Base-by-base conservation (phyloP, 305 asterid genomes). In the Fraxinus floribunda region DNA sequence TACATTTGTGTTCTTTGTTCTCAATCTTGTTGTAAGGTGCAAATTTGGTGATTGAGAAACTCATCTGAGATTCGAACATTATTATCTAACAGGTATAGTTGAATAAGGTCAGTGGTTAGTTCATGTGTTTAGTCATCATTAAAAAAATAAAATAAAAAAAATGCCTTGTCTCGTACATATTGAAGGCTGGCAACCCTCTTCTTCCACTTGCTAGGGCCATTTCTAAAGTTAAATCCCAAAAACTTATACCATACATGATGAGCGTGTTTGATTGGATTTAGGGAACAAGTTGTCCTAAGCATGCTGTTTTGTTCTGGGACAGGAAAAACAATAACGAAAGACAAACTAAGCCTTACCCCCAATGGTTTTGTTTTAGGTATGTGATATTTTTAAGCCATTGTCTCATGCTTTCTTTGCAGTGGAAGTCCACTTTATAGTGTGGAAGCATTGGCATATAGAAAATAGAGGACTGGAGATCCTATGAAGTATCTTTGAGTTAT, bases 381-480 rank as follows among this genome's bases (percentile, higher is more conserved):
- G 76, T 80, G 39, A 68, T 36, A 44, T 78, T 57, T 60, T 39
- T 39, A 8, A 16, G 26, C 77, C 22, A 8, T 35, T 75, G 70
- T 72, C 30, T 80, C 79, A 44, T 34, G 77, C 75, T 39, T 83
- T 52, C 64, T 55, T 78, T 44, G 78, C 80, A 46, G 44, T 57
- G 39, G 78, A 70, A 38, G 75, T 76, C 71, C 29, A 76, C 62
- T 18, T 29, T 39, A 72, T 70, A 29, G 62, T 38, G 29, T 73
- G 66, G 64, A 73, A 68, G 24, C 32, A 13, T 26, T 24, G 36
- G 10, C 36, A 26, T 10, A 66, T 13, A 26, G 38, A 66, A 66
- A 66, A 66, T 66, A 66, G 18, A 66, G 74, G 74, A 66, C 36
- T 26, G 30, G 62, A 52, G 64, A 26, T 24, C 60, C 60, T 49